A percentile compares a stretch with the other conserved stretches of the same genome.
Conservation (phyloP, 2,329 filamentous ascomycete genomes). For the Balansia obtecta region DNA sequence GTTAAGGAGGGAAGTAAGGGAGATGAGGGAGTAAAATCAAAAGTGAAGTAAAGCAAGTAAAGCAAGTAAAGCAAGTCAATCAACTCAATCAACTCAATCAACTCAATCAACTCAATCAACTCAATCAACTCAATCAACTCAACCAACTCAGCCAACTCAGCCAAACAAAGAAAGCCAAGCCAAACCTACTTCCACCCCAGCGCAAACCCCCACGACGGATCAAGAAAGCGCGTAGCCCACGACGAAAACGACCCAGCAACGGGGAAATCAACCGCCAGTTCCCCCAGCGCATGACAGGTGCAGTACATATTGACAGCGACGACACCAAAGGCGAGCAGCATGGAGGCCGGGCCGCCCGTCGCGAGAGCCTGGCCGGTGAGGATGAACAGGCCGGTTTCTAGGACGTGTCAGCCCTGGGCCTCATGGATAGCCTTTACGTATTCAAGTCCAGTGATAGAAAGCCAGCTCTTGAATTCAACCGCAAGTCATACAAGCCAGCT, state of each 20-base stretch:
- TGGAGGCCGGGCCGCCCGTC: conserved; percentile 62
- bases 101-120: too few relatives aligned
- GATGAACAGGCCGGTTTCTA: conserved; percentile 66
- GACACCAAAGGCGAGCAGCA: conserved; percentile 63
- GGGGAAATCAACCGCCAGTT: conserved; percentile 81
- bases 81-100: too few relatives aligned
- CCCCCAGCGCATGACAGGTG: conserved; percentile 81
- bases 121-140: too few relatives aligned
- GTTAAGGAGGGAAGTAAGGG: too few relatives aligned
- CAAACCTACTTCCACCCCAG: conserved; percentile 78
- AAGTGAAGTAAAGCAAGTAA: too few relatives aligned
- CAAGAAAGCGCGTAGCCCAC: conserved; percentile 83
- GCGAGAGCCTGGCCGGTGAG: conserved; percentile 62
- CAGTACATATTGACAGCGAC: conserved; percentile 83
- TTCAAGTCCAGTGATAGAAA: too few relatives aligned
- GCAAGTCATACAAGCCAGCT: too few relatives aligned
- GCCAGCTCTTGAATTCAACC: too few relatives aligned
- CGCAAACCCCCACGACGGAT: conserved; percentile 88
- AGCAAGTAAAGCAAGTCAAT: too few relatives aligned
- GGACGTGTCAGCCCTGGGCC: conserved; percentile 28
- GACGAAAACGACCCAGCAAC: conserved; percentile 86
- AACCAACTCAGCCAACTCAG: too few relatives aligned
- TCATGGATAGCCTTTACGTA: too few relatives aligned
- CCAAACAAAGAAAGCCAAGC: neutral
- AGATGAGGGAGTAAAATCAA: too few relatives aligned